Evolutionary conservation across 768 basidiomycete genomes (phyloP), one percentile per base, ranked within the genome.

Genomic region (Leccinum truebloodii): DNA sequence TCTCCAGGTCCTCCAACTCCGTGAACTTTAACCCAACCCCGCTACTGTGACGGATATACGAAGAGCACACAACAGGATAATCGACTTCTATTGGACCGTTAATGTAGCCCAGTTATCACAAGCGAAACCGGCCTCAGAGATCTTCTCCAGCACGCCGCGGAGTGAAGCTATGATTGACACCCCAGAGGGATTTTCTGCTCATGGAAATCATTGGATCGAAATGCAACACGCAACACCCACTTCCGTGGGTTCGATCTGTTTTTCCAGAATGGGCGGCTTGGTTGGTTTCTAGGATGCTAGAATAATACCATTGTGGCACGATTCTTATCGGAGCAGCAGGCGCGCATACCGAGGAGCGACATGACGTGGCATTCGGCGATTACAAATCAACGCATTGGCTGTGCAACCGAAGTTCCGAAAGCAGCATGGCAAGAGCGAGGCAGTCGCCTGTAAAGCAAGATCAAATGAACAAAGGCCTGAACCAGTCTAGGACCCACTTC

Each of bases 271-370:
- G 28, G 57, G 30, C 37, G 10, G 37, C 50, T 30, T 8, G 61
- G 56, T 60, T 69, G 52, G 56, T 59, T 51, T 60, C 44, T 28
- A 28, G 35, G 50, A 30, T 52, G 57, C 32, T 52, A 7, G 13
- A 32, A 37, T 7, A 12, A 39, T 26, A 16, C 10, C 34, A 51
- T 24, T 54, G 34, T 34, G 60, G 30, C 35, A 52, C 30, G 37
- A 57, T 44, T 12, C 34, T n/a, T 46, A 49, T 52, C 52, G 59
- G 60, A 34, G 64, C 22, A 22, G 54, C 20, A 59, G 54, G 59
- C 59, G 13, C 34, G 34, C 59, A 37, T 32, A 49, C 69, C 67
- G 65, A 59, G 7, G 22, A 7, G 41, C 6, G 1, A 59, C 49
- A 55, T 59, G 59, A 46, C 13, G 41, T 39, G 4, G 32, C 48